Percentiles rank a stretch among this genome's conserved stretches.
These are phyloP conservation scores for Saturnispora serradocipensis DNA, from an alignment of 805 yeast species.

Conservation along the genomic window DNA sequence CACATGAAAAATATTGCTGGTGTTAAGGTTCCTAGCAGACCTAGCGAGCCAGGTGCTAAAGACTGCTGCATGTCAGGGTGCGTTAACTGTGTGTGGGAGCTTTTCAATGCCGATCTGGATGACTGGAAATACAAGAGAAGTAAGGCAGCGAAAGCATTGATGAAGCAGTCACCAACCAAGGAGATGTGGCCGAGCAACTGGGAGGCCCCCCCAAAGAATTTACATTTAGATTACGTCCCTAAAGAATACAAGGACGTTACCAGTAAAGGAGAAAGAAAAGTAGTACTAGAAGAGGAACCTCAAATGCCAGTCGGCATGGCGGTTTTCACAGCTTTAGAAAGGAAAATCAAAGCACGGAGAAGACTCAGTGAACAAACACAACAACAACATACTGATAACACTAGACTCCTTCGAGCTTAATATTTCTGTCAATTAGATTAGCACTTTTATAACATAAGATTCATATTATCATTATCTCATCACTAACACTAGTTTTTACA, in stretches of 20 bases:
- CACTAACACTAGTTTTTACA: background rate
- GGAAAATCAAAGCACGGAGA: constrained; percentile 36
- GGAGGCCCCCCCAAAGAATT: constrained; percentile 42
- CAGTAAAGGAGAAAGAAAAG: background rate
- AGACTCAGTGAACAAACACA: background rate
- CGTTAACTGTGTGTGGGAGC: constrained; percentile 93
- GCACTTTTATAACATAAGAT: background rate
- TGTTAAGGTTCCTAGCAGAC: constrained; percentile 69
- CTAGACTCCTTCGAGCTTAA: background rate
- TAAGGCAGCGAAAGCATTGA: constrained; percentile 42
- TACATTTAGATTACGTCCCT: constrained; percentile 38
- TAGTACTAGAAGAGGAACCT: constrained; percentile 31
- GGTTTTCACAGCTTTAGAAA: constrained; percentile 80
- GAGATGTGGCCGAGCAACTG: constrained; percentile 59
- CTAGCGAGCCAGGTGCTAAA: constrained; percentile 65
- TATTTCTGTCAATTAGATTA: background rate
- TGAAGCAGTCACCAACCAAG: constrained; percentile 13
- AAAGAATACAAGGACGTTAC: constrained; percentile 22
- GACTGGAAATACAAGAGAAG: constrained; percentile 64
- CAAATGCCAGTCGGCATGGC: constrained; percentile 64
- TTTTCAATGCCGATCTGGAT: constrained; percentile 76
- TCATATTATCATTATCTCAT: background rate
- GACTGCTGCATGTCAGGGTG: constrained; percentile 98
- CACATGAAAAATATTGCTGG: constrained; percentile 43
- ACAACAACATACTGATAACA: background rate